Base-by-base conservation (phyloP, 148 eudicot species). In the Amaranthus cruentus region DNA sequence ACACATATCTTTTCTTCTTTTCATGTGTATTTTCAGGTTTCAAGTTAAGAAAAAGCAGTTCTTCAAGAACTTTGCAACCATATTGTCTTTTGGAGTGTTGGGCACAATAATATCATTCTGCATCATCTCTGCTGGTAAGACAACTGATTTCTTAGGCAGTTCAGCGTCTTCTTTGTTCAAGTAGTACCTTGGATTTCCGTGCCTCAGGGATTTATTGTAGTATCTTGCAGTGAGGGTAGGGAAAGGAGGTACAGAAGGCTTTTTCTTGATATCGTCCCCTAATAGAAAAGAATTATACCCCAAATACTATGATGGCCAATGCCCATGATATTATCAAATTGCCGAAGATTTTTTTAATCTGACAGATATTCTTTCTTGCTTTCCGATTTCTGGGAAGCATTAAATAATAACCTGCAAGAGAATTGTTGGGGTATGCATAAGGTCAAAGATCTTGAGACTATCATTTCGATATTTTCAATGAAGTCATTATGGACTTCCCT, bases 21-120 rank as follows among this genome's bases (percentile, higher is more conserved):
- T n/a, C 42, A 67, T 77, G 55, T 42, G 70, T 54, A 11, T 71
- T 64, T 63, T 47, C 87, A 96, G 99, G 79, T 96, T 96, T 83
- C 96, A 92, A 92, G 99, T 95, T 59, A 95, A 95, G 90, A 95
- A 95, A 81, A 95, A 95, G 72, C 96, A 95, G 55, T 95, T 95
- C 78, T 95, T 95, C 80, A 83, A 87, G 84, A 95, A 95, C 80
- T 84, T 96, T 82, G 78, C 87, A 38, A 90, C 83, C 66, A 96
- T 96, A 71, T 79, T 88, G 81, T 64, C 86, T 81, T 92, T 96
- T 73, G 99, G 97, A 66, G 87, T 88, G 49, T n/a, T 86, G 76
- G 99, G 99, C 55, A 96, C 99, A 14, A 43, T 92, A 15, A 89
- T 96, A 76, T 92, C 97, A 51, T 96, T 92, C 80, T 83, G 86